Evolutionary conservation across 805 yeast genomes (phyloP).

Genomic region (Wickerhamiella hasegawae): DNA sequence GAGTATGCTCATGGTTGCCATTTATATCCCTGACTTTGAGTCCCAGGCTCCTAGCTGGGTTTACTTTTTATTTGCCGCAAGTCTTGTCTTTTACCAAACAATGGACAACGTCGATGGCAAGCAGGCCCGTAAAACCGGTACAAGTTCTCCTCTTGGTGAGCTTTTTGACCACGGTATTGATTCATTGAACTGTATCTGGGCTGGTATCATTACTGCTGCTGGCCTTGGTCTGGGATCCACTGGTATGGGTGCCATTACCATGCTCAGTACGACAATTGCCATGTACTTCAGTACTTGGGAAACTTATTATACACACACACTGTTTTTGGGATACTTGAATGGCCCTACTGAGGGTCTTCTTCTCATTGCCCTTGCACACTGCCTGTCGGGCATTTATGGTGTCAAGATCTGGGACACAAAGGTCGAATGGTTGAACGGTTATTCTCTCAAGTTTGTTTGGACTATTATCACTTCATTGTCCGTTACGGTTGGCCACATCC

Average conservation of each 20-base stretch:
- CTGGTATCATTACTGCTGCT: slow-evolving; percentile 57
- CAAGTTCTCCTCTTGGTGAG: slow-evolving; percentile 89
- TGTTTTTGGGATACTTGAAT: slow-evolving; percentile 65
- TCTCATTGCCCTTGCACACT: slow-evolving; percentile 40
- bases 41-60: slow-evolving; percentile 56
- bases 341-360: slow-evolving; percentile 96
- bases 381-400: slow-evolving; percentile 54
- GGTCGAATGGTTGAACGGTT: slow-evolving; percentile 29
- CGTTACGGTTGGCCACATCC: slow-evolving; percentile 44
- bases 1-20: slow-evolving; percentile 49
- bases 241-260: slow-evolving; percentile 25
- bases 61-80: slow-evolving; percentile 61
- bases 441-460: slow-evolving; percentile 22
- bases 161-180: slow-evolving; percentile 83
- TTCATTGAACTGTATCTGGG: slow-evolving; percentile 63
- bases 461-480: slow-evolving; percentile 15
- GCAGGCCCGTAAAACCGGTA: slow-evolving; percentile 90
- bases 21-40: slow-evolving; percentile 55
- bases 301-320: slow-evolving; percentile 75
- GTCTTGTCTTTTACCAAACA: slow-evolving; percentile 82
- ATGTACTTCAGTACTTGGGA: slow-evolving; percentile 77
- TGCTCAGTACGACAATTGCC: slow-evolving; percentile 32
- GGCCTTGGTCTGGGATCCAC: slow-evolving; percentile 63
- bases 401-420: slow-evolving; percentile 5
- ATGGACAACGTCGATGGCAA: slow-evolving; percentile 96